Conservation (phyloP, 192 early-diverging fungal species). For the Entomortierella lignicola region DNA sequence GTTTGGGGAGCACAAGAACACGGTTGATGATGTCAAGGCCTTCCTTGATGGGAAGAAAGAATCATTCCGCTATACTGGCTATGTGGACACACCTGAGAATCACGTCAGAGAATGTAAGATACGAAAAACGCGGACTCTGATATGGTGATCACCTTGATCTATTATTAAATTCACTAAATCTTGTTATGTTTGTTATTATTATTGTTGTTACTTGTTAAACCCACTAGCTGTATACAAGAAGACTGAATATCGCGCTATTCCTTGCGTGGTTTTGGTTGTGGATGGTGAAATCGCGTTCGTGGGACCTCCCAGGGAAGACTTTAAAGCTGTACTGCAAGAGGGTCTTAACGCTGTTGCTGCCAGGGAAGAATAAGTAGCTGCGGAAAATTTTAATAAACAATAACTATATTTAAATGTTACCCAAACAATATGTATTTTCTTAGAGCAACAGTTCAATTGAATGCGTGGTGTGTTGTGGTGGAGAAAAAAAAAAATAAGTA, state of each 20-base stretch:
- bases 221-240: constrained; percentile 24
- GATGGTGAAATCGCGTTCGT: constrained; percentile 30
- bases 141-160: not conserved
- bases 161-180: not conserved
- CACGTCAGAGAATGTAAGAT: constrained; percentile 28
- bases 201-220: not conserved
- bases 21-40: constrained; percentile 1
- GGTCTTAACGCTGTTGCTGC: constrained; percentile 7
- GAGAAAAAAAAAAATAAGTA: too few species aligned
- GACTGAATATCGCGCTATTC: constrained; percentile 28
- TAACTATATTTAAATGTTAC: too few species aligned
- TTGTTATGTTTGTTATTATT: not conserved
- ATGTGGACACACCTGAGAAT: constrained; percentile 24
- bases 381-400: too few species aligned
- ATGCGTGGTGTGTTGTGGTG: too few species aligned
- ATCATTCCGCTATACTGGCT: constrained; percentile 23
- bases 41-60: constrained; percentile 34
- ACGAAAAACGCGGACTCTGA: not conserved
- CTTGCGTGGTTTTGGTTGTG: constrained; percentile 30
- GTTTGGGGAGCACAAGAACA: constrained; percentile 4
- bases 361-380: constrained; percentile 12
- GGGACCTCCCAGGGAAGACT: constrained; percentile 5
- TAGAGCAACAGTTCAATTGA: too few species aligned
- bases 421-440: too few species aligned
- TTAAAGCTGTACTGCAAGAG: constrained; percentile 13